Conservation (phyloP, 1,139 yeast genomes). For the Blastobotrys buckinghamii region DNA sequence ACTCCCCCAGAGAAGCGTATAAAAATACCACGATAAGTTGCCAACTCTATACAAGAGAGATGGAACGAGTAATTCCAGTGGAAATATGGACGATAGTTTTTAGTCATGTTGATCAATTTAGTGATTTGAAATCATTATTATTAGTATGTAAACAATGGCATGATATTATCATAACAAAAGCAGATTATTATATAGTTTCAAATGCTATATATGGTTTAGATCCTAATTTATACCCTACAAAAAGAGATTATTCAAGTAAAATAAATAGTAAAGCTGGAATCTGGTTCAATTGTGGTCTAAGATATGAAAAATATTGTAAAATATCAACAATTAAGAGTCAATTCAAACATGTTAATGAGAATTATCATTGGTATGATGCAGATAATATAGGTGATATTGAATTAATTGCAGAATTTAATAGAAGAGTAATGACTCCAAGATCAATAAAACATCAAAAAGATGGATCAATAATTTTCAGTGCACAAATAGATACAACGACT, state of each 20-base stretch:
- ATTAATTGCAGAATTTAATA: slow-evolving; percentile 5
- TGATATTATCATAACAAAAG: not conserved
- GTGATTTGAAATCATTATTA: not conserved
- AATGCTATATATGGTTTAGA: not conserved
- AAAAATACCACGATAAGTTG: no score
- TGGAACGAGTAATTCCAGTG: not conserved
- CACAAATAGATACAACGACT: not conserved
- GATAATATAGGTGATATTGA: not conserved
- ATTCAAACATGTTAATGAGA: not conserved
- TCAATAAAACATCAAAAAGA: slow-evolving; percentile 1
- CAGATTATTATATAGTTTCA: not conserved
- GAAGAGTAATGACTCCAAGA: slow-evolving; percentile 1
- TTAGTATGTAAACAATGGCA: not conserved
- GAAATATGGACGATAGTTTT: slow-evolving; percentile 3
- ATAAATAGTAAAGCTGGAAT: not conserved
- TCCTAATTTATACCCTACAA: not conserved
- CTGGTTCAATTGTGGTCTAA: slow-evolving; percentile 4
- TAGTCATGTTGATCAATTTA: slow-evolving; percentile 1
- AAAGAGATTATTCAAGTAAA: not conserved
- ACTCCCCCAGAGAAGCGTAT: no score
- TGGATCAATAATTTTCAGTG: slow-evolving; percentile 1
- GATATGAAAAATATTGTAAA: not conserved
- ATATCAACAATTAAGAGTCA: not conserved
- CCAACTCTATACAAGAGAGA: no score
- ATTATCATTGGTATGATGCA: not conserved